phyloP scores from a whole-genome alignment of 345 rosid genomes.

The Gossypium herbaceum region DNA sequence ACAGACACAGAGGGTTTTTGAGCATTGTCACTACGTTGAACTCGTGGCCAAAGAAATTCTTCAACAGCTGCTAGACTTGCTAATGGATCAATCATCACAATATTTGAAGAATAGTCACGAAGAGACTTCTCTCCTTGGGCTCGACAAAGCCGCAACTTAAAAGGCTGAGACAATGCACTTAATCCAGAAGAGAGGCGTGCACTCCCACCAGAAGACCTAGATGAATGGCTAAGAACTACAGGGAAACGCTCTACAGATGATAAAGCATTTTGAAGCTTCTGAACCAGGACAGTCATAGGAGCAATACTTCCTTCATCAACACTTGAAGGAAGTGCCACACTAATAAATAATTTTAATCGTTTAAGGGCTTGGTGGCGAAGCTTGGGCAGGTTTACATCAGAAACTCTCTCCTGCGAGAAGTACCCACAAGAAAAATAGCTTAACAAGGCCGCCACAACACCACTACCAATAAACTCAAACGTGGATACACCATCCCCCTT shows the following conservation, averaged over 20 bases:
- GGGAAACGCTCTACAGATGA: constrained; percentile 95
- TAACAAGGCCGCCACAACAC: constrained; percentile 89
- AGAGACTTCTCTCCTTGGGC: constrained; percentile 87
- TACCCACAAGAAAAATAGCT: constrained; percentile 88
- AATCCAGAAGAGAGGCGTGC: constrained; percentile 96
- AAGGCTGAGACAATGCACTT: constrained; percentile 91
- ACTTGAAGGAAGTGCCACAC: constrained; percentile 66
- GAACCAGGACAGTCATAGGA: constrained; percentile 80
- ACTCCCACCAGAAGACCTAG: constrained; percentile 82
- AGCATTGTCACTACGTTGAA: constrained; percentile 81
- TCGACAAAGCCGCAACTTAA: constrained; percentile 91
- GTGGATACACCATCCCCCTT: constrained; percentile 99
- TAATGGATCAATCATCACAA: constrained; percentile 91
- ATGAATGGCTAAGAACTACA: constrained; percentile 86
- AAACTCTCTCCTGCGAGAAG: constrained; percentile 79
- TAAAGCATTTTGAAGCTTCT: constrained; percentile 96
- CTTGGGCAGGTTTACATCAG: constrained; percentile 68
- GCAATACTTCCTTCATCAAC: constrained; percentile 43
- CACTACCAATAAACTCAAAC: constrained; percentile 97
- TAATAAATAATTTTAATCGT: constrained; percentile 75
- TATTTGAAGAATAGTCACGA: constrained; percentile 94
- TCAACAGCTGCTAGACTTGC: constrained; percentile 97
- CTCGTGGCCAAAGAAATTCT: constrained; percentile 97
- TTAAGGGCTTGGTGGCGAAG: constrained; percentile 77
- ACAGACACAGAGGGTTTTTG: constrained; percentile 63